These are phyloP conservation scores for Starmerella asiatica DNA, from an alignment of 805 yeast species.

Conservation along the genomic window DNA sequence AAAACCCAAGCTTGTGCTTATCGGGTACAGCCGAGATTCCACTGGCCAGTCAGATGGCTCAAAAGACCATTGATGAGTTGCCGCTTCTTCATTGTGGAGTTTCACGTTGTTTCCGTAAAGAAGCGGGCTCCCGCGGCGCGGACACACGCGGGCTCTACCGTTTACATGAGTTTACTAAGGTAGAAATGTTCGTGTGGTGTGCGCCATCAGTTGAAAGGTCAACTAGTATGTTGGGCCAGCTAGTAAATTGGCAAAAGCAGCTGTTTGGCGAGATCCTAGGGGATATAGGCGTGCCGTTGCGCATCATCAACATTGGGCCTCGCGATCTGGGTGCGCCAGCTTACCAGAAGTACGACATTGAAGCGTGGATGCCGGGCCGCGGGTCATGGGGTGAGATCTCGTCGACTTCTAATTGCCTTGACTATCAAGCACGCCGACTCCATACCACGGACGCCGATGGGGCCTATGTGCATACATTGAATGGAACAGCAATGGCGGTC, in stretches of 20 bases:
- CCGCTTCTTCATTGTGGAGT: slow-evolving; percentile 36
- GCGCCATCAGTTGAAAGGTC: slow-evolving; percentile 24
- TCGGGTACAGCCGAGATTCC: slow-evolving; percentile 96
- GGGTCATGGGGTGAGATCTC: slow-evolving; percentile 86
- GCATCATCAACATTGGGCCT: slow-evolving; percentile 77
- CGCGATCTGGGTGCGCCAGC: slow-evolving; percentile 93
- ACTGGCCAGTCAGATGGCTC: slow-evolving; percentile 62
- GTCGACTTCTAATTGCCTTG: slow-evolving; percentile 83
- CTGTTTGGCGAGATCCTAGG: slow-evolving; percentile 31
- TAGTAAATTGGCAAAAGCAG: slow-evolving; percentile 51
- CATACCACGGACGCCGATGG: slow-evolving; percentile 36
- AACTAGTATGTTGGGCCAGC: slow-evolving; percentile 30
- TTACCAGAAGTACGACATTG: slow-evolving; percentile 77
- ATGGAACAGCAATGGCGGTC: slow-evolving; percentile 92
- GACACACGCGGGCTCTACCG: slow-evolving; percentile 86
- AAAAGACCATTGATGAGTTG: slow-evolving; percentile 32
- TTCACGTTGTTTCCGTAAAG: slow-evolving; percentile 81
- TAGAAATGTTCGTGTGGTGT: slow-evolving; percentile 76
- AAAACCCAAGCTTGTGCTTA: slow-evolving; percentile 41
- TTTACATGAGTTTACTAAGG: slow-evolving; percentile 93
- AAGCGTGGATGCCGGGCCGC: slow-evolving; percentile 97
- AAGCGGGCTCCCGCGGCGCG: slow-evolving; percentile 91
- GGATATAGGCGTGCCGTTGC: slow-evolving; percentile 64
- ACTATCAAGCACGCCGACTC: slow-evolving; percentile 76
- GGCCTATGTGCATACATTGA: slow-evolving; percentile 62